Conservation (phyloP, 2,329 filamentous ascomycete genomes). For the Tympanopsis confertula region DNA sequence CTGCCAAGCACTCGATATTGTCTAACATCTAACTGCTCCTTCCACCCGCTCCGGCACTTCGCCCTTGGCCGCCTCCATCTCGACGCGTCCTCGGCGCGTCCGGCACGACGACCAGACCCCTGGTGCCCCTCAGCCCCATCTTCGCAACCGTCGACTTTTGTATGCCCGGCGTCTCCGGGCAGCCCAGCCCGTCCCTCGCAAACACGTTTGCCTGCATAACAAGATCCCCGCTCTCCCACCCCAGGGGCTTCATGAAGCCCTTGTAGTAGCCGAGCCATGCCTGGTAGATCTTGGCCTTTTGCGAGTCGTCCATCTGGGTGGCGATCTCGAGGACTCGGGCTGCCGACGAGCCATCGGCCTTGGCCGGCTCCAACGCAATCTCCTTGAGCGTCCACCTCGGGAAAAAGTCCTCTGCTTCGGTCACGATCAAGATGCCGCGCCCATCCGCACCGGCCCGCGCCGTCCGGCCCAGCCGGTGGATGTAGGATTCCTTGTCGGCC, state of each 20-base stretch:
- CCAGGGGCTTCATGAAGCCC: constrained; percentile 28
- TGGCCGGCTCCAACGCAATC: constrained; percentile 36
- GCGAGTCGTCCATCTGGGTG: constrained; percentile 26
- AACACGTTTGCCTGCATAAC: constrained; percentile 38
- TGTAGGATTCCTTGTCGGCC: constrained; percentile 48
- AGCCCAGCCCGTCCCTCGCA: constrained; percentile 32
- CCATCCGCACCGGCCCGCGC: constrained; percentile 53
- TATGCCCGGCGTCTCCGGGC: constrained; percentile 32
- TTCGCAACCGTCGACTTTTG: constrained; percentile 35
- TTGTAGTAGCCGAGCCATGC: constrained; percentile 45
- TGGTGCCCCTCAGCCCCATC: constrained; percentile 43
- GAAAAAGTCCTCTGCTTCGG: constrained; percentile 37
- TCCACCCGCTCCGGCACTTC: constrained; percentile 6
- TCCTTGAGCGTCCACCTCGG: constrained; percentile 35
- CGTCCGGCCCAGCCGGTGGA: constrained; percentile 57
- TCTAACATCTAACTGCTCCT: too few relatives aligned
- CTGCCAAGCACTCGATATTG: too few relatives aligned
- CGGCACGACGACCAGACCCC: constrained; percentile 32
- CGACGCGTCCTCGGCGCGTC: constrained; percentile 21
- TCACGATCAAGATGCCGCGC: constrained; percentile 47
- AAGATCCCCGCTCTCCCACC: constrained; percentile 20
- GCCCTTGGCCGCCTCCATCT: constrained; percentile 10
- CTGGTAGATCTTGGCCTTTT: constrained; percentile 37
- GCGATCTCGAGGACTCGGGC: constrained; percentile 24
- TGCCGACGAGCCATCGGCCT: constrained; percentile 29